Percentiles rank a stretch among this genome's conserved stretches.
Evolutionary conservation across 202 grass and related monocot genomes (phyloP).

Genomic region (Hordeum pubiflorum): DNA sequence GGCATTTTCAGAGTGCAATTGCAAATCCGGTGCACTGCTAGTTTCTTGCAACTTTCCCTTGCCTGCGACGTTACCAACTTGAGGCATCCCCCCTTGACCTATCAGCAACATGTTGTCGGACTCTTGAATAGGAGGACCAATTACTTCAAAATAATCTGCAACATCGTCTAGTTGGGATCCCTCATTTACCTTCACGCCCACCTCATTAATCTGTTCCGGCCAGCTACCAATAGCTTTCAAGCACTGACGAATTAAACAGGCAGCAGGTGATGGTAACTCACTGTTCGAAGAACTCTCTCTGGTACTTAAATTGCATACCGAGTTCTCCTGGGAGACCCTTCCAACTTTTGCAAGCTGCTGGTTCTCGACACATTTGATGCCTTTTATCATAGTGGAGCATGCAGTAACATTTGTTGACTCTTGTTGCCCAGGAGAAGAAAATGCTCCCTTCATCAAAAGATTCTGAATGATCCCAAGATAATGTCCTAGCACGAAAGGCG

Average conservation of each 20-base stretch:
- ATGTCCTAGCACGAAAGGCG: slow-evolving; percentile 61
- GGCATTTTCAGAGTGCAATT: slow-evolving; percentile 25
- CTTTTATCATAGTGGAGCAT: slow-evolving; percentile 40
- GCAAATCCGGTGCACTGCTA: slow-evolving; percentile 13
- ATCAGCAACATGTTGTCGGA: not conserved
- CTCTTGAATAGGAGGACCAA: slow-evolving; percentile 15
- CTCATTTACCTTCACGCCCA: slow-evolving; percentile 15
- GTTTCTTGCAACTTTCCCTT: slow-evolving; percentile 30
- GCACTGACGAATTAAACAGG: slow-evolving; percentile 62
- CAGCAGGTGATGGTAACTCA: slow-evolving; percentile 33
- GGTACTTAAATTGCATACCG: slow-evolving; percentile 24
- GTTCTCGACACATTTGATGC: slow-evolving; percentile 42
- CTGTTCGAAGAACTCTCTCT: slow-evolving; percentile 18
- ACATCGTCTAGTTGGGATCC: not conserved
- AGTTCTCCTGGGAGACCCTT: slow-evolving; percentile 56
- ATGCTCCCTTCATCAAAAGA: slow-evolving; percentile 66
- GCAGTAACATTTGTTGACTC: slow-evolving; percentile 60
- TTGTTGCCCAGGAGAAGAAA: slow-evolving; percentile 50
- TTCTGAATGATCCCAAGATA: slow-evolving; percentile 63
- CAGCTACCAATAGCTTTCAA: slow-evolving; percentile 75
- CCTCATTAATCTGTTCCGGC: slow-evolving; percentile 37
- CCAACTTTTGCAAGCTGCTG: slow-evolving; percentile 82
- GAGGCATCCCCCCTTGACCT: slow-evolving; percentile 18
- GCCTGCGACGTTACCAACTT: not conserved
- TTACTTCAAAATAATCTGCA: slow-evolving; percentile 13